Conservation (phyloP, 2,329 filamentous ascomycete species). For the Mollisia scopiformis region DNA sequence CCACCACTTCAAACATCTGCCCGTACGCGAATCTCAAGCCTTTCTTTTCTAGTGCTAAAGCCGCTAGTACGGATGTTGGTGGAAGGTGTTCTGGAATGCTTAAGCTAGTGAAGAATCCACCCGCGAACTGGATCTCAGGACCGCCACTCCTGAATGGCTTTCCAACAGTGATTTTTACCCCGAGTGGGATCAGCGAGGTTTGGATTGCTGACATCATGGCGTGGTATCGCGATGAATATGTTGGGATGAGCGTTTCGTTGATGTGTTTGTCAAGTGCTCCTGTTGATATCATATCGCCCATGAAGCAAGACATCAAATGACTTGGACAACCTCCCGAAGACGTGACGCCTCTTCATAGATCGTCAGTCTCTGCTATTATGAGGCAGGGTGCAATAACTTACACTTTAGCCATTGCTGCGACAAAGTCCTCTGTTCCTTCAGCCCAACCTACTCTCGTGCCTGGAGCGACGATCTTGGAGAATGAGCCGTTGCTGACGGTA, state of each 20-base stretch:
- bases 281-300: background rate
- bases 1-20: background rate
- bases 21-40: background rate
- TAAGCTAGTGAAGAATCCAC: background rate
- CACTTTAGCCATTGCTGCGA: background rate
- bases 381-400: no score
- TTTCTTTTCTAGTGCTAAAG: background rate
- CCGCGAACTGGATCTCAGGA: slow-evolving; percentile 1
- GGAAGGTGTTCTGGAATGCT: background rate
- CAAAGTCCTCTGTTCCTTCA: slow-evolving; percentile 49
- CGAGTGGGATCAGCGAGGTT: background rate
- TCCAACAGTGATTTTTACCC: background rate
- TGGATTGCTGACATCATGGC: background rate
- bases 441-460: slow-evolving; percentile 66
- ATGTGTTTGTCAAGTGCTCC: background rate
- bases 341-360: background rate
- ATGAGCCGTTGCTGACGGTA: slow-evolving; percentile 66
- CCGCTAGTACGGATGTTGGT: background rate
- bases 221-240: background rate
- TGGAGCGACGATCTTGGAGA: slow-evolving; percentile 67
- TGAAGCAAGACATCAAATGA: background rate
- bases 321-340: slow-evolving; percentile 1
- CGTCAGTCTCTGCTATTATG: no score
- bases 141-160: slow-evolving; percentile 16
- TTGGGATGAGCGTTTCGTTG: background rate